phyloP scores from a whole-genome alignment of 2,329 filamentous ascomycete genomes.

The Aureobasidium mangrovei region DNA sequence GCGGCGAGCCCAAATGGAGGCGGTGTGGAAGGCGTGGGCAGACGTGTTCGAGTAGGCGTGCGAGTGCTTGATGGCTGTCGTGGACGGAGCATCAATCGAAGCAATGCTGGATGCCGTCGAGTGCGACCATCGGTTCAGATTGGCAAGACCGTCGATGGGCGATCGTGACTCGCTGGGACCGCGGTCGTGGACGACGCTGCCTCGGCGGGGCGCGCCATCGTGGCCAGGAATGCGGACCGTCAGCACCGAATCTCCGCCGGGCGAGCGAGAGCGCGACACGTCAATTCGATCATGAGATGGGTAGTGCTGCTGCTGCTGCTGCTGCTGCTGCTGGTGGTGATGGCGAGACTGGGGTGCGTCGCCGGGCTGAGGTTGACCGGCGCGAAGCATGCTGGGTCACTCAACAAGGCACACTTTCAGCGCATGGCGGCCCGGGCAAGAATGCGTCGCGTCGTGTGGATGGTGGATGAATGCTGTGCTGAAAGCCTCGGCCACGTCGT shows the following conservation, averaged over 20 bases:
- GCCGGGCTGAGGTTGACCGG: not conserved
- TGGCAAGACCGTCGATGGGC: constrained; percentile 35
- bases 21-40: constrained; percentile 6
- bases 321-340: not conserved
- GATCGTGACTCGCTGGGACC: not conserved
- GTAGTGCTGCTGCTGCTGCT: not conserved
- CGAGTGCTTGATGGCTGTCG: not conserved
- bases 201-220: not conserved
- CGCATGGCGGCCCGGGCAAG: no score
- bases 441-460: no score
- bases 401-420: no score
- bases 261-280: not conserved
- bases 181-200: not conserved
- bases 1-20: constrained; percentile 9
- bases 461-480: no score
- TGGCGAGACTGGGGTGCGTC: not conserved
- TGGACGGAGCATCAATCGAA: constrained; percentile 20
- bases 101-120: constrained; percentile 44
- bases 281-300: not conserved
- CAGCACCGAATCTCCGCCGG: constrained; percentile 1
- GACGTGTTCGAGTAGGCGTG: not conserved
- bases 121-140: constrained; percentile 51
- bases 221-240: constrained; percentile 7
- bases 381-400: not conserved
- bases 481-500: no score